Evolutionary conservation across 257 asterid genomes (phyloP).

Genomic region (Ilex aquifolium): DNA sequence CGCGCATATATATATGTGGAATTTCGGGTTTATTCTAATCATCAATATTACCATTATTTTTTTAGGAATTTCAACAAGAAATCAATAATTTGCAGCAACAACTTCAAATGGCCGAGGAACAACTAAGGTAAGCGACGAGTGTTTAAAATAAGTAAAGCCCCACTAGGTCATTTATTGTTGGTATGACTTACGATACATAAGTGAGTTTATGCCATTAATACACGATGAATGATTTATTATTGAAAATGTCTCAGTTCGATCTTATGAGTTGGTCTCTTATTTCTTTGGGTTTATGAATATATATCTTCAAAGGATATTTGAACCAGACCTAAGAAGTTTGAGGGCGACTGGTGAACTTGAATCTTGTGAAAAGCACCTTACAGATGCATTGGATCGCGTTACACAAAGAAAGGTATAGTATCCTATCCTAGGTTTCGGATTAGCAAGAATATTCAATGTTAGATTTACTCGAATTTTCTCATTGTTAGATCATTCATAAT

Average conservation of each 20-base stretch:
- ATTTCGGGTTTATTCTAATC: neutral
- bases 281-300: no score
- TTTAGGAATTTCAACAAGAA: slow-evolving; percentile 54
- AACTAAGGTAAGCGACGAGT: slow-evolving; percentile 30
- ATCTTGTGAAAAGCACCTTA: slow-evolving; percentile 40
- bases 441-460: no score
- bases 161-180: no score
- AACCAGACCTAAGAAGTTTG: slow-evolving; percentile 55
- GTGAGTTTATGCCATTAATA: no score
- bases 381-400: slow-evolving; percentile 48
- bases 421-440: no score
- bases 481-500: no score
- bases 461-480: no score
- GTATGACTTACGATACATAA: no score
- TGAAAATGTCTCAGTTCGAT: no score
- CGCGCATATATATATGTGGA: no score
- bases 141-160: neutral
- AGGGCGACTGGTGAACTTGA: slow-evolving; percentile 37
- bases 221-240: no score
- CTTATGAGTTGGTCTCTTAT: no score
- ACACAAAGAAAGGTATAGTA: slow-evolving; percentile 39
- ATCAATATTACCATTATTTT: neutral
- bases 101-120: slow-evolving; percentile 34
- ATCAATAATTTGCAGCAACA: slow-evolving; percentile 47
- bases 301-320: slow-evolving; percentile 33